Base-by-base conservation (phyloP, 1,284 basidiomycete genomes). In the Melampsora larici-populina region DNA sequence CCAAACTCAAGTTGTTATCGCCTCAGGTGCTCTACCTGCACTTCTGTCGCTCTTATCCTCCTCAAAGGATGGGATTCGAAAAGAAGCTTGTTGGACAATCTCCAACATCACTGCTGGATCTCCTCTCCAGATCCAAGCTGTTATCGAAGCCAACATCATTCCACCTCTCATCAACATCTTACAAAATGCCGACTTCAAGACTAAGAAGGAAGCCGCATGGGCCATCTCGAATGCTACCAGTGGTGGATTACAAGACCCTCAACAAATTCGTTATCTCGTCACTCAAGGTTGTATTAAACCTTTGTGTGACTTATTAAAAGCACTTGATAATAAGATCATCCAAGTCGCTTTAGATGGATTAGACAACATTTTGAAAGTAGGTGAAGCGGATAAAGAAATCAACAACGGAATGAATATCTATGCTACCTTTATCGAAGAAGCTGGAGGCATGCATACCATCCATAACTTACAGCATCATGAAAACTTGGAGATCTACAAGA, bases 321-420 rank as follows among this genome's bases (percentile, higher is more conserved):
- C 94, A 86, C 95, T 98, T 92, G 97, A 99, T 87, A 99, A 99
- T 89, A 99, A 99, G 87, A 97, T 99, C 82, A 99, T 99, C 82
- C 97, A 99, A 86, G 94, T 97, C n/a, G 87, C 87, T n/a, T 89
- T 99, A 63, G 96, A 99, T 84, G 97, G 97, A 78, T 88, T 99
- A 70, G 97, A 99, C 86, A 99, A 99, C 86, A 95, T 99, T 81
- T 87, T 99, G 81, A 98, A 97, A 86, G 92, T 99, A 80, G 97
- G 97, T 67, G 96, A 99, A 86, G 90, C 92, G 84, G 97, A 99
- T 86, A 97, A 92, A 86, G 88, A 91, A 82, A 88, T 90, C 51
- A 88, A 88, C 36, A 93, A 93, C 29, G 92, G 89, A 17, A 87
- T 90, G 70, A 99, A 99, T 86, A 90, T 94, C 82, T 99, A 97